Evolutionary conservation across 495 filamentous ascomycete species (phyloP).

Genomic region (Trichoderma orchidacearum): DNA sequence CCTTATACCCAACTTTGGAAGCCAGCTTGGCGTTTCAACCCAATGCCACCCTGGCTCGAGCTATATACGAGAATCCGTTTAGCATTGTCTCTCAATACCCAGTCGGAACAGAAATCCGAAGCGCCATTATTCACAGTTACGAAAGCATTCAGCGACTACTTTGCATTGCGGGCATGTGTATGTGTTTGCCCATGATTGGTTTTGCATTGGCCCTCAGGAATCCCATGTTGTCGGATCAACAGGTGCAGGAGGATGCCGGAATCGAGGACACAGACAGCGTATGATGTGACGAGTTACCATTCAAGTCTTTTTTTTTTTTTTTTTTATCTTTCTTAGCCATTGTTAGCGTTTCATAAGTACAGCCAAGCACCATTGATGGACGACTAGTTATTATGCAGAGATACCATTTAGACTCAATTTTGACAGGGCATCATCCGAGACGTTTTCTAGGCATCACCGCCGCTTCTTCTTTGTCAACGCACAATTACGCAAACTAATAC

Average conservation of each 20-base stretch:
- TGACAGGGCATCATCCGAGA: background rate
- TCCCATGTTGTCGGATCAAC: background rate
- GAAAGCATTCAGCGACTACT: background rate
- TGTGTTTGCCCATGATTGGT: slow-evolving; percentile 3
- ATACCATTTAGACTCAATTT: background rate
- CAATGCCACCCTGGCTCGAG: background rate
- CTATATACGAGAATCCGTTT: slow-evolving; percentile 1
- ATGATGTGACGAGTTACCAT: background rate
- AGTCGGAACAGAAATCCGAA: background rate
- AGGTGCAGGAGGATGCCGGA: background rate
- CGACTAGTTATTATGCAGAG: background rate
- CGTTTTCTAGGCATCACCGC: too few relatives aligned
- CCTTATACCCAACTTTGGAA: background rate
- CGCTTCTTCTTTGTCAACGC: too few relatives aligned
- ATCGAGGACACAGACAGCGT: background rate
- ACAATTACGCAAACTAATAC: too few relatives aligned
- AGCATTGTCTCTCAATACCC: background rate
- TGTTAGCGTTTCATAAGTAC: too few relatives aligned
- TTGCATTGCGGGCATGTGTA: slow-evolving; percentile 1
- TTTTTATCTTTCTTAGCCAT: background rate
- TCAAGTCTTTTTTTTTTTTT: background rate
- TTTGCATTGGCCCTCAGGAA: slow-evolving; percentile 2
- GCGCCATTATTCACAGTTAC: slow-evolving; percentile 2
- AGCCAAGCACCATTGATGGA: background rate
- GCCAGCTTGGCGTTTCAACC: background rate